Evolutionary conservation across 805 yeast species (phyloP).

Genomic region (Spathaspora sp.): DNA sequence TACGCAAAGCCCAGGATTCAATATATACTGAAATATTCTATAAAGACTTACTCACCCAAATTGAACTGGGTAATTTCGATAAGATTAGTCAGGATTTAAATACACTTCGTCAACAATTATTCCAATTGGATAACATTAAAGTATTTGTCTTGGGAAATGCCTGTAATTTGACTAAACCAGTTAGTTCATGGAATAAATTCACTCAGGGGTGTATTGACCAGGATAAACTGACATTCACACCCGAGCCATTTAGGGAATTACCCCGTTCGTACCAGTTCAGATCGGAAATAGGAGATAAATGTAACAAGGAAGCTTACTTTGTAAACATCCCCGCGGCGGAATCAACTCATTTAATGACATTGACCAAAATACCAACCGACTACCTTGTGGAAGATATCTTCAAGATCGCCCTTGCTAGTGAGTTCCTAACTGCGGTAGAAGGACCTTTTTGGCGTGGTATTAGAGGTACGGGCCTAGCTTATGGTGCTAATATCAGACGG

Average conservation of each 20-base stretch:
- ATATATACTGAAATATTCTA: conserved; percentile 60
- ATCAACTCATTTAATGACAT: conserved; percentile 62
- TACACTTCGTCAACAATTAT: conserved; percentile 46
- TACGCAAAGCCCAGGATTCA: conserved; percentile 63
- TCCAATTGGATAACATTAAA: conserved; percentile 58
- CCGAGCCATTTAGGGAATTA: conserved; percentile 19
- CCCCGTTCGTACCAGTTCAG: conserved; percentile 54
- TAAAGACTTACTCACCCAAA: conserved; percentile 37
- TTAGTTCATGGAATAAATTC: conserved; percentile 53
- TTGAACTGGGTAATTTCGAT: conserved; percentile 52
- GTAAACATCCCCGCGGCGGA: conserved; percentile 82
- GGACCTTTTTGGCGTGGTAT: conserved; percentile 98
- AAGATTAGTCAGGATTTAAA: conserved; percentile 50
- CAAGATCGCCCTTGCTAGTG: conserved; percentile 68
- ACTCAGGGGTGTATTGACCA: conserved; percentile 12
- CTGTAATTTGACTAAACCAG: conserved; percentile 47
- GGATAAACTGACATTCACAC: conserved; percentile 11
- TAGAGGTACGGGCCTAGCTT: conserved; percentile 91
- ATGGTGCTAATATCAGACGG: conserved; percentile 69
- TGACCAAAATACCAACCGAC: conserved; percentile 56
- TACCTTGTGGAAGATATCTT: conserved; percentile 53
- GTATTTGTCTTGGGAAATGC: conserved; percentile 71
- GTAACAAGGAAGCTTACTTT: conserved; percentile 54
- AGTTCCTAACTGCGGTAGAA: conserved; percentile 79
- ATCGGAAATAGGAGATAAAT: conserved; percentile 52